Percentiles rank a stretch among this genome's conserved stretches.
Conservation (phyloP, 2,329 filamentous ascomycete genomes). For the Chrysoporthe cubensis region DNA sequence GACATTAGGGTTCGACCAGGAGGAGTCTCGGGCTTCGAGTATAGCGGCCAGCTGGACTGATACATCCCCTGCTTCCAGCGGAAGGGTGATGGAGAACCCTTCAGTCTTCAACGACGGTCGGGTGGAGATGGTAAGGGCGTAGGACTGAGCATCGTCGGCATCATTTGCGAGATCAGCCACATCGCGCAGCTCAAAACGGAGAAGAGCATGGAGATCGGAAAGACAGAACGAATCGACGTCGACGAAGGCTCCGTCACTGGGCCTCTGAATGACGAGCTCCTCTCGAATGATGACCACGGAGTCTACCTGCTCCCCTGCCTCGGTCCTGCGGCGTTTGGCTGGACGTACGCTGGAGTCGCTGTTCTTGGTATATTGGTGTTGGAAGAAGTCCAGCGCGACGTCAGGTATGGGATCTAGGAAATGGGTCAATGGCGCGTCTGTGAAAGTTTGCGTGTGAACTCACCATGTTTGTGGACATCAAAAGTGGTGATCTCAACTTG, state of each 20-base stretch:
- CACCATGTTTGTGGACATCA: constrained; percentile 13
- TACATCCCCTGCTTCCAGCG: constrained; percentile 14
- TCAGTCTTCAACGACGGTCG: constrained; percentile 7
- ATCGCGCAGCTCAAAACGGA: constrained; percentile 20
- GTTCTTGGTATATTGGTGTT: constrained; percentile 6
- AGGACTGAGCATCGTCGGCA: constrained; percentile 18
- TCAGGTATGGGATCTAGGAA: constrained; percentile 20
- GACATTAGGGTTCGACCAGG: constrained; percentile 24
- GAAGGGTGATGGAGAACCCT: constrained; percentile 18
- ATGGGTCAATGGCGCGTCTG: background rate
- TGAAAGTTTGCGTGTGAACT: background rate
- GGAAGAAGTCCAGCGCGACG: constrained; percentile 12
- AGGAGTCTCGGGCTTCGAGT: background rate
- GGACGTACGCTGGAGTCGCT: constrained; percentile 18
- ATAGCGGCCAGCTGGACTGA: constrained; percentile 9
- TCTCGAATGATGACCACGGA: constrained; percentile 29
- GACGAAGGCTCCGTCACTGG: background rate
- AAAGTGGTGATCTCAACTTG: background rate
- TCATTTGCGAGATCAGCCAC: constrained; percentile 12
- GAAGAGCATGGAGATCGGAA: constrained; percentile 7
- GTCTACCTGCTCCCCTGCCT: background rate
- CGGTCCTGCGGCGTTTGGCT: constrained; percentile 28
- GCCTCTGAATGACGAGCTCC: constrained; percentile 18
- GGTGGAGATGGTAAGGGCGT: constrained; percentile 22
- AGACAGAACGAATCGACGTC: background rate